phyloP scores from a whole-genome alignment of 345 rosid genomes.

The Ricinus communis region DNA sequence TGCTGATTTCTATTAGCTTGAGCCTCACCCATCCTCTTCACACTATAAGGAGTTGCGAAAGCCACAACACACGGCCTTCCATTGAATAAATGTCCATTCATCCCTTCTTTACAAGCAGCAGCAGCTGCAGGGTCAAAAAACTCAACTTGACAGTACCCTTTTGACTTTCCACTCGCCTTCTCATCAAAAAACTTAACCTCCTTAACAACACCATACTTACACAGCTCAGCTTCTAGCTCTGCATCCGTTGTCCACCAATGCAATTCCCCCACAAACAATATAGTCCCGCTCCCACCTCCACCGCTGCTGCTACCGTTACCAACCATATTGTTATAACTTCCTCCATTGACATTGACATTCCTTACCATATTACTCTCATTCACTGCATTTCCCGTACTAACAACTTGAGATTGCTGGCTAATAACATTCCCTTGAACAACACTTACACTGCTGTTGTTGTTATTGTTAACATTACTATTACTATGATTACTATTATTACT shows the following conservation, averaged over 20 bases:
- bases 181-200: slow-evolving; percentile 87
- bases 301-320: slow-evolving; percentile 29
- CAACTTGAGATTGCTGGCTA: slow-evolving; percentile 20
- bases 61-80: slow-evolving; percentile 84
- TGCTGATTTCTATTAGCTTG: slow-evolving; percentile 63
- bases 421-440: slow-evolving; percentile 19
- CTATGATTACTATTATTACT: no score
- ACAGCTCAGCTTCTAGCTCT: slow-evolving; percentile 62
- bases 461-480: slow-evolving; percentile 11
- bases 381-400: slow-evolving; percentile 9
- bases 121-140: slow-evolving; percentile 70
- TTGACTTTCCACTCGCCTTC: slow-evolving; percentile 86
- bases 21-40: slow-evolving; percentile 72
- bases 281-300: slow-evolving; percentile 40
- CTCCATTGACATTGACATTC: slow-evolving; percentile 15
- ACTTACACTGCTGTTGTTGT: slow-evolving; percentile 3
- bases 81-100: slow-evolving; percentile 70
- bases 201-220: slow-evolving; percentile 68
- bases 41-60: slow-evolving; percentile 60
- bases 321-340: slow-evolving; percentile 17
- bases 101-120: slow-evolving; percentile 67
- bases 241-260: slow-evolving; percentile 98
- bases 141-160: slow-evolving; percentile 87
- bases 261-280: slow-evolving; percentile 78
- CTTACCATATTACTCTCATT: slow-evolving; percentile 12